These are phyloP conservation scores for Leishmania braziliensis DNA, from an alignment of 208 protist genomes.

Conservation along the genomic window DNA sequence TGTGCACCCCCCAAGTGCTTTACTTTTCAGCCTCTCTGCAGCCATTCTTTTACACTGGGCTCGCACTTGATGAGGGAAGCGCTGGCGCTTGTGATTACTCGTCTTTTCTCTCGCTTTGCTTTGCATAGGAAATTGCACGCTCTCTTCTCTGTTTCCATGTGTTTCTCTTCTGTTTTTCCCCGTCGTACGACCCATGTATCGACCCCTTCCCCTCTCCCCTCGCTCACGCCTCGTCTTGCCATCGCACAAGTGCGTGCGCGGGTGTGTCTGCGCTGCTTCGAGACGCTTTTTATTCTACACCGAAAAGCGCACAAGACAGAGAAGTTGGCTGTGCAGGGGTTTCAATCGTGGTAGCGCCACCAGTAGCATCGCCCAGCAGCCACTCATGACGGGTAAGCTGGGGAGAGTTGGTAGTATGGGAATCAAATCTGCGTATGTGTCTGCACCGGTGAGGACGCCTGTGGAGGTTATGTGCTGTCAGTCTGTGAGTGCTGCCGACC, in stretches of 20 bases:
- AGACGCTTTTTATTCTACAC: not conserved
- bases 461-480: not conserved
- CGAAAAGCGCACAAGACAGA: not conserved
- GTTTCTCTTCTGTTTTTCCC: not conserved
- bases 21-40: not conserved
- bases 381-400: not conserved
- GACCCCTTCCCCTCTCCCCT: not conserved
- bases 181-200: not conserved
- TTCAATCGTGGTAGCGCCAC: not conserved
- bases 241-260: not conserved
- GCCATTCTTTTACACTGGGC: too few species aligned
- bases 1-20: not conserved
- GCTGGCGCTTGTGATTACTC: not conserved
- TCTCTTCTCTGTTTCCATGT: not conserved
- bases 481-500: too few species aligned
- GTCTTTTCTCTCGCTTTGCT: not conserved
- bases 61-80: not conserved
- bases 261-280: not conserved
- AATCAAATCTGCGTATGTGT: constrained; percentile 1
- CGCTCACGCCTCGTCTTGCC: not conserved
- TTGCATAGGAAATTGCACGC: not conserved
- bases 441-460: not conserved
- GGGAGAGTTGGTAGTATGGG: constrained; percentile 6
- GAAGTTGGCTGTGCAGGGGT: not conserved
- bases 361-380: not conserved